Conservation (phyloP, 805 yeast genomes). For the Hanseniaspora meyeri region DNA sequence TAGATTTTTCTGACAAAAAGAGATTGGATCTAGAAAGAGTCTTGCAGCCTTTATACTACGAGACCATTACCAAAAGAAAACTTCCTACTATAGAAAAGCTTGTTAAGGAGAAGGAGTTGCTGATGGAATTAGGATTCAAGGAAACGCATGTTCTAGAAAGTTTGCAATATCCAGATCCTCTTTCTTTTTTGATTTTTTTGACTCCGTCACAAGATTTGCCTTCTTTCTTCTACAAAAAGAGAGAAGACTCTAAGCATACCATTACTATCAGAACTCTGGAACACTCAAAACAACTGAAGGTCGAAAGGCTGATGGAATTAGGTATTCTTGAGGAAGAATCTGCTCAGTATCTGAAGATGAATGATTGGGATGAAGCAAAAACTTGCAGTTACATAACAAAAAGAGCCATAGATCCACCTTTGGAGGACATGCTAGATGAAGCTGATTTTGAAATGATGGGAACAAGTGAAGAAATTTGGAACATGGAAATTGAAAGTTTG, state of each 20-base stretch:
- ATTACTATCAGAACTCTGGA: conserved; percentile 34
- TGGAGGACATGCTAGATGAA: conserved; percentile 17
- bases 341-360: conserved; percentile 33
- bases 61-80: conserved; percentile 14
- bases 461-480: conserved; percentile 43
- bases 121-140: conserved; percentile 54
- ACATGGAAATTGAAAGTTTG: conserved; percentile 61
- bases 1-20: conserved; percentile 54
- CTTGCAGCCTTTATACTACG: conserved; percentile 8
- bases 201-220: conserved; percentile 94
- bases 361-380: conserved; percentile 35
- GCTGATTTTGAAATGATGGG: conserved; percentile 12
- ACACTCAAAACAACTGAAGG: conserved; percentile 39
- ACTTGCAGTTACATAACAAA: conserved; percentile 43
- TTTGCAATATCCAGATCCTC: conserved; percentile 39
- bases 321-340: conserved; percentile 65
- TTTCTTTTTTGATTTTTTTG: conserved; percentile 54
- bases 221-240: conserved; percentile 41
- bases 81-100: conserved; percentile 15
- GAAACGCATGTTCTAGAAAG: conserved; percentile 61
- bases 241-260: conserved; percentile 45
- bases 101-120: conserved; percentile 17
- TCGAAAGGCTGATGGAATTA: conserved; percentile 46
- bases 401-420: conserved; percentile 15
- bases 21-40: conserved; percentile 42